Evolutionary conservation across 1,139 yeast species (phyloP).

Genomic region (Geotrichum klebahnii): DNA sequence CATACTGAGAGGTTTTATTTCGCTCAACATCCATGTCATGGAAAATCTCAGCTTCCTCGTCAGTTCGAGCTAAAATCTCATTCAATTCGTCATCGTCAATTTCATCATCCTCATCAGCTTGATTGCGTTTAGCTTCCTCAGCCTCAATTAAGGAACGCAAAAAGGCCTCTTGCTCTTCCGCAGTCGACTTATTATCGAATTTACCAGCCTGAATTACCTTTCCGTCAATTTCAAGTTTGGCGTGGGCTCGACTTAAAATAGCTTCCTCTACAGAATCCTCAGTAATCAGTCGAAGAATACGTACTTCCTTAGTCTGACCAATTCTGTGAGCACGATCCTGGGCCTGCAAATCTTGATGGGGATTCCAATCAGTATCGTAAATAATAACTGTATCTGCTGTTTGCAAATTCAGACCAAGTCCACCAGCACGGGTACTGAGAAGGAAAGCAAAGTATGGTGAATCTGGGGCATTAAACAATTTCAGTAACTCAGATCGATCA

Average conservation of each 20-base stretch:
- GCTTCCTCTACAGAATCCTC: constrained; percentile 94
- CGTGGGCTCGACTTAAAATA: constrained; percentile 89
- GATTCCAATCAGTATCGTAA: constrained; percentile 98
- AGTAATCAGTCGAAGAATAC: constrained; percentile 86
- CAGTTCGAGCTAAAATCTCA: constrained; percentile 79
- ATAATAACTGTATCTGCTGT: constrained; percentile 97
- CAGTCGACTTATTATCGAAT: constrained; percentile 91
- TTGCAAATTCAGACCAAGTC: constrained; percentile 90
- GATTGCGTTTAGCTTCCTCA: constrained; percentile 49
- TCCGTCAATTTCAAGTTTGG: constrained; percentile 92
- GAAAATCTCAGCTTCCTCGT: constrained; percentile 65
- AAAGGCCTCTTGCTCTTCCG: constrained; percentile 95
- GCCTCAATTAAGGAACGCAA: constrained; percentile 79
- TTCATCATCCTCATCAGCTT: constrained; percentile 58
- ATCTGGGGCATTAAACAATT: constrained; percentile 76
- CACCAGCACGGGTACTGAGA: constrained; percentile 96
- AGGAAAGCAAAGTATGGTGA: constrained; percentile 90
- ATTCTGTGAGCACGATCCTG: constrained; percentile 98
- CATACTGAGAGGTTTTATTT: constrained; percentile 41
- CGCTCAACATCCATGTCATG: constrained; percentile 69
- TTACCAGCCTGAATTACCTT: constrained; percentile 98
- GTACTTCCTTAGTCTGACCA: constrained; percentile 95
- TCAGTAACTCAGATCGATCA: constrained; percentile 81
- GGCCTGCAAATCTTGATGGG: constrained; percentile 99
- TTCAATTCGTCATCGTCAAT: constrained; percentile 57